These are phyloP conservation scores for Gyromitra esculenta DNA, from an alignment of 2,329 filamentous ascomycete species.

Conservation along the genomic window DNA sequence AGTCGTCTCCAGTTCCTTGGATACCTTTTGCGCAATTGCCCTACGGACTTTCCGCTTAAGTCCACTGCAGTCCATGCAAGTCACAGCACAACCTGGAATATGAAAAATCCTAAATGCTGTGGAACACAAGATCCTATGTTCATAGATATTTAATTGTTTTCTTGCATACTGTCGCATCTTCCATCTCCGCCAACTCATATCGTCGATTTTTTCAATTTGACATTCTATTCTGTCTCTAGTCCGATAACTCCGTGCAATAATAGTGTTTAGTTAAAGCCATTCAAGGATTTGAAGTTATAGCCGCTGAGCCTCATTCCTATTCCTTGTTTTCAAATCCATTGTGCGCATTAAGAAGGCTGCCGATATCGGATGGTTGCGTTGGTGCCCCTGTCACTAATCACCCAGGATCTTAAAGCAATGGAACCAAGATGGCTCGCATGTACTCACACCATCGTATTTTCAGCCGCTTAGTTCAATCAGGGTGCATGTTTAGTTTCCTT, in stretches of 20 bases:
- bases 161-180: background rate
- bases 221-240: too few species aligned
- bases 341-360: conserved; percentile 18
- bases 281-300: background rate
- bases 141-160: background rate
- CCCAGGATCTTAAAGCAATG: background rate
- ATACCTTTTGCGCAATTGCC: background rate
- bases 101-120: background rate
- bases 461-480: background rate
- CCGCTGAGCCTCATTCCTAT: conserved; percentile 24
- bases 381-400: conserved; percentile 2
- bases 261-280: too few species aligned
- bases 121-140: background rate
- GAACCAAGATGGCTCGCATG: background rate
- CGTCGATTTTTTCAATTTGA: too few species aligned
- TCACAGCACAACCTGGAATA: background rate
- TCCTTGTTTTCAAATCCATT: background rate
- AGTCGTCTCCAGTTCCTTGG: conserved; percentile 20
- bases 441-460: background rate
- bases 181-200: background rate
- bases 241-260: too few species aligned
- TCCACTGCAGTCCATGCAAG: background rate
- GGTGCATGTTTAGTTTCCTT: conserved; percentile 2
- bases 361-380: conserved; percentile 18
- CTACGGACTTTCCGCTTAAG: background rate